Base-by-base conservation (phyloP, 768 basidiomycete species). In the Mycena haematopus region DNA sequence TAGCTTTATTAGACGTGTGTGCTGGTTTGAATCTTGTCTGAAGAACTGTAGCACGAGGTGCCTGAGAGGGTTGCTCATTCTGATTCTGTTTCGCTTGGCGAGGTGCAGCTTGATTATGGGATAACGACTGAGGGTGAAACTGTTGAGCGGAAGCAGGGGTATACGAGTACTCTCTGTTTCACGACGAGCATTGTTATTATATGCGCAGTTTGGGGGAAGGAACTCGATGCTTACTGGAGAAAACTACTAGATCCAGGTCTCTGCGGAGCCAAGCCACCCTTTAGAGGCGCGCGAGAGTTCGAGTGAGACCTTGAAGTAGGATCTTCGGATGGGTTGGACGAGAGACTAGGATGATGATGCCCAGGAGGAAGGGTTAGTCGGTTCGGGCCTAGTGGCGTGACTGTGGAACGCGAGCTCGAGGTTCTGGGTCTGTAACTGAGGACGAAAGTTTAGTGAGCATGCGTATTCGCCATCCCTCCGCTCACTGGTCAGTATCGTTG, bases 361-460 rank as follows among this genome's bases (percentile, higher is more conserved):
- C 82, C 81, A 14, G 79, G 84, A 19, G 86, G 87, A 22, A 92
- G 78, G 3, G 91, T 93, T 36, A 93, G 79, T 71, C 92, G 77
- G 66, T 83, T 76, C 25, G 89, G 89, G 21, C 80, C 88, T 13
- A 84, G 60, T 19, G 88, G 86, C 1, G 84, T 85, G 3, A 73
- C 67, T 21, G 79, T 75, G 35, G 86, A 85, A 59, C 82, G 84
- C 33, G 90, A 88, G 68, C 90, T 92, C 1, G 90, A 90, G 50
- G 66, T 81, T 71, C 68, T 72, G 14, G 75, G 73, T 69, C 74
- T 66, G 56, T 62, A 66, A 40, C 62, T 57, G 56, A 51, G 45
- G 21, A 14, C 9, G 45, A 58, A 29, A 29, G 3, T 46, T 24
- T 8, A 31, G 33, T 36, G 15, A 15, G 25, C 22, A 46, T 21